These are phyloP conservation scores for Scleromitrula shiraiana DNA, from an alignment of 2,329 filamentous ascomycete species.

Conservation along the genomic window DNA sequence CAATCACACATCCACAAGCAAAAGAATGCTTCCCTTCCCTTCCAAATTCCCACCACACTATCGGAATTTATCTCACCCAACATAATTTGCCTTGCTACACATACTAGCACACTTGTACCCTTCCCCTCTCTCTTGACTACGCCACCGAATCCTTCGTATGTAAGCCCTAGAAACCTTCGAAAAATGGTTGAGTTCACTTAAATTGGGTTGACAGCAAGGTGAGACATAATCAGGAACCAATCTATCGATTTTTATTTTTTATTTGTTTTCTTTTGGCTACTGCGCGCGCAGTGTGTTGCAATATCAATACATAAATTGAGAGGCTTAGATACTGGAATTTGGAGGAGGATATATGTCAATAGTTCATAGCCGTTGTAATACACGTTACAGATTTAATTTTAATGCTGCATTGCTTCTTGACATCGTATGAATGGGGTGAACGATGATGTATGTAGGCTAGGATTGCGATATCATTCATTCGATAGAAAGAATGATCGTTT, in stretches of 20 bases:
- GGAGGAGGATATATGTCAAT: too few species aligned
- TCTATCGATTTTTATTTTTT: not conserved
- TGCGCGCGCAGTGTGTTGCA: not conserved
- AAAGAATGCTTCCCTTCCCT: not conserved
- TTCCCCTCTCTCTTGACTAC: not conserved
- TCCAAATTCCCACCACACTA: not conserved
- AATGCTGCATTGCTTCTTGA: too few species aligned
- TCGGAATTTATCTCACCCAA: not conserved
- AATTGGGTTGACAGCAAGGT: not conserved
- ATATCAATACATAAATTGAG: not conserved
- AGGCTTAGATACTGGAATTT: too few species aligned
- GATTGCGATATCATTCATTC: too few species aligned
- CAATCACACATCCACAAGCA: not conserved
- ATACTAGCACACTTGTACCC: too few species aligned
- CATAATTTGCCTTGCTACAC: too few species aligned
- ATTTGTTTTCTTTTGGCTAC: not conserved
- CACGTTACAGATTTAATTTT: too few species aligned
- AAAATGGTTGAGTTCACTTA: not conserved
- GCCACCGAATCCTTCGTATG: conserved; percentile 7
- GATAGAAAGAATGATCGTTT: too few species aligned
- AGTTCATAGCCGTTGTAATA: too few species aligned
- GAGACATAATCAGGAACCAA: not conserved
- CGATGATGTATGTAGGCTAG: too few species aligned
- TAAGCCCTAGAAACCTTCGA: not conserved
- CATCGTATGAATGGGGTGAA: too few species aligned